Conservation (phyloP, 306 rosid species). For the Vigna unguiculata region DNA sequence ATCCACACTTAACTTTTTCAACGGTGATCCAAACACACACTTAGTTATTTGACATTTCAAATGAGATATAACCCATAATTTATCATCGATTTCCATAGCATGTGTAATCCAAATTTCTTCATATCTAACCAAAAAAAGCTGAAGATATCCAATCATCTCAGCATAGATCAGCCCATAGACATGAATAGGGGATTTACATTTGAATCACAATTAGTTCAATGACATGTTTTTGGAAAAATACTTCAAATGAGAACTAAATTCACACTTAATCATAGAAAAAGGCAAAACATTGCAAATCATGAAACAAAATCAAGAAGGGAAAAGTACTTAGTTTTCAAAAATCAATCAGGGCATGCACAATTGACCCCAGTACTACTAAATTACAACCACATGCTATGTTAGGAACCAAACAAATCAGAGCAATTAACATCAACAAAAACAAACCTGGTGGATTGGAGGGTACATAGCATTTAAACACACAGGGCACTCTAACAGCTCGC, state of each 20-base stretch:
- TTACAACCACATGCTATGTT: conserved; percentile 4
- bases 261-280: background rate
- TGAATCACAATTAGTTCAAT: background rate
- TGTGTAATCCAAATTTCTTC: conserved; percentile 1
- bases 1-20: too few relatives aligned
- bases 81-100: background rate
- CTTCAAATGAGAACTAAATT: background rate
- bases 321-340: background rate
- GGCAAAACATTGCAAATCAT: background rate
- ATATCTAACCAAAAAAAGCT: background rate
- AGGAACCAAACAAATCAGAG: conserved; percentile 17
- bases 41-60: background rate
- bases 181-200: background rate
- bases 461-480: conserved; percentile 93
- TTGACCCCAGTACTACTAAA: background rate
- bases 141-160: conserved; percentile 7
- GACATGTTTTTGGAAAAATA: background rate
- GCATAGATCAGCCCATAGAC: conserved; percentile 7
- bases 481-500: conserved; percentile 92
- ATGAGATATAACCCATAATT: background rate
- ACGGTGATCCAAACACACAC: too few relatives aligned
- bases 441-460: conserved; percentile 96
- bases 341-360: background rate
- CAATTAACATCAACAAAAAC: conserved; percentile 1
- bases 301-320: conserved; percentile 12